Conservation (phyloP, 257 asterid genomes). For the Ajuga chamaepitys region DNA sequence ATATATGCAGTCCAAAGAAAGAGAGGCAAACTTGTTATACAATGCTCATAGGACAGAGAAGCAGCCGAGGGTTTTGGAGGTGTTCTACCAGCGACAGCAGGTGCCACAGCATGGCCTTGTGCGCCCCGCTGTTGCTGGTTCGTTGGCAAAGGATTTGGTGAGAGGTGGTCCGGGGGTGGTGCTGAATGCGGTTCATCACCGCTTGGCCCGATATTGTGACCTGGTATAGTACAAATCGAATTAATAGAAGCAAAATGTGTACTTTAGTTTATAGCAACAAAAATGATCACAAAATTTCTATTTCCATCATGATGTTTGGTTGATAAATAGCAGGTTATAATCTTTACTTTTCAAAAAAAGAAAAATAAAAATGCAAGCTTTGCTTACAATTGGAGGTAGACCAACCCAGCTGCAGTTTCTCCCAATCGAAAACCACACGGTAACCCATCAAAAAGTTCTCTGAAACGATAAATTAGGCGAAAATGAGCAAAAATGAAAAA, state of each 20-base stretch:
- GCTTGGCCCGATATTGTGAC: conserved; percentile 32
- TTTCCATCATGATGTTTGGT: too few species aligned
- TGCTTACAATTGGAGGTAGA: conserved; percentile 71
- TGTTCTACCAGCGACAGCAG: conserved; percentile 66
- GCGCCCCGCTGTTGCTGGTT: conserved; percentile 40
- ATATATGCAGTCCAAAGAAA: conserved; percentile 25
- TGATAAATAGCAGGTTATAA: background rate
- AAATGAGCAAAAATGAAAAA: background rate
- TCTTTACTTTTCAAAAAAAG: background rate
- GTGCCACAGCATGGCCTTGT: conserved; percentile 37
- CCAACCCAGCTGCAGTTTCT: conserved; percentile 73
- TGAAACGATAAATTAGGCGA: conserved; percentile 27
- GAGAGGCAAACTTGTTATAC: conserved; percentile 26
- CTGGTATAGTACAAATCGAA: conserved; percentile 22
- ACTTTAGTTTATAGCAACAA: too few species aligned
- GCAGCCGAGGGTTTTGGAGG: conserved; percentile 41
- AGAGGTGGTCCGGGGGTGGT: conserved; percentile 34
- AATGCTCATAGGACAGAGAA: conserved; percentile 14
- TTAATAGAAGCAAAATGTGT: background rate
- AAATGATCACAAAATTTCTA: background rate
- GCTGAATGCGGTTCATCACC: conserved; percentile 20
- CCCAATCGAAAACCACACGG: conserved; percentile 73
- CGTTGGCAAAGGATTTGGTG: conserved; percentile 56
- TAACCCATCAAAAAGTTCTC: conserved; percentile 76
- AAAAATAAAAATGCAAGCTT: background rate